Base-by-base conservation (phyloP, 331 rosid genomes). In the Quercus tomentella region DNA sequence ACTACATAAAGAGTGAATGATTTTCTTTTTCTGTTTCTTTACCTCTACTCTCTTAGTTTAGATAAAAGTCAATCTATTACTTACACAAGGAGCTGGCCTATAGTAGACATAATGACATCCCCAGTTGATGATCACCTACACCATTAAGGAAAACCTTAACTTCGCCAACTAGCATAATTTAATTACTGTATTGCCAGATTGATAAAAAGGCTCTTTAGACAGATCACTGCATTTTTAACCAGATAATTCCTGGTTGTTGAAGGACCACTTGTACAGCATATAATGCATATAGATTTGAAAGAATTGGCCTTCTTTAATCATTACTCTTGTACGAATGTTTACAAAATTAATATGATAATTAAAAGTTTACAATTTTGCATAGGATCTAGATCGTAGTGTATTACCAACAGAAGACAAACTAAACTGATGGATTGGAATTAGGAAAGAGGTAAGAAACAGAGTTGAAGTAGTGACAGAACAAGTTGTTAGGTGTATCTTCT, bases 391-490 rank as follows among this genome's bases (percentile, higher is more conserved):
- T 75, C 51, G 73, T 73, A 83, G 78, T 78, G 86, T 77, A 70
- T 60, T 66, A 78, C 84, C 82, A 86, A 84, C 91, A 82, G 79
- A 87, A 70, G 89, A 87, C 88, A 89, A 89, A 70, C 41, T 58
- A 31, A 66, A 37, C 68, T 30, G 9, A 63, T 68, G 52, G 33
- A 52, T 79, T 23, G 33, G 85, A 66, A 57, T 30, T 70, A 61
- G 70, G 79, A 84, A 68, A 65, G 37, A 71, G 78, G 80, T 72
- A 18, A 7, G 72, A 66, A 66, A 66, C 49, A 18, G 72, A 20
- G 72, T 18, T 31, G 41, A 15, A 63, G 41, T 26, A 6, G 30
- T 63, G 70, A 63, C 7, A 16, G 41, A 37, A 63, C n/a, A 28
- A 63, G 21, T 63, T 28, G 41, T 20, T 63, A 26, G 43, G 30